These are phyloP conservation scores for Asterella californica DNA, from an alignment of 225 moss, liverwort and hornwort genomes.

Conservation along the genomic window DNA sequence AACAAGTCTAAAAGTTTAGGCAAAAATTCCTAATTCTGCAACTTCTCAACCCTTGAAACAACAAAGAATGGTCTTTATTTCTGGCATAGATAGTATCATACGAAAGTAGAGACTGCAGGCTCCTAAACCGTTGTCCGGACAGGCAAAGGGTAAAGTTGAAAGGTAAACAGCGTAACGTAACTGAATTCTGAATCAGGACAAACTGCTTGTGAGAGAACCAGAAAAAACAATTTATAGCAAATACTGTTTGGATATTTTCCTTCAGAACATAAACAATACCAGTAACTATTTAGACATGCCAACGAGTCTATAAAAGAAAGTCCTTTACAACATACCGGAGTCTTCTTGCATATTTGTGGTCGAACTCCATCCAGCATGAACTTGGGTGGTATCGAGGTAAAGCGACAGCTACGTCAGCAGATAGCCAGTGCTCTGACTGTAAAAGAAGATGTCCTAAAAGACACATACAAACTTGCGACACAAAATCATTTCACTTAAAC, in stretches of 20 bases:
- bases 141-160: neutral
- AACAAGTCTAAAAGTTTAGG: too few species aligned
- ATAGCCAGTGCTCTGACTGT: neutral
- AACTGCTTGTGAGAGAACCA: neutral
- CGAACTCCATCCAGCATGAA: conserved; percentile 7
- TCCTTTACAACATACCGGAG: conserved; percentile 21
- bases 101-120: neutral
- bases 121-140: neutral
- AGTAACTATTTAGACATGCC: neutral
- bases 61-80: too few species aligned
- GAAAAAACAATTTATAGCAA: neutral
- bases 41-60: too few species aligned
- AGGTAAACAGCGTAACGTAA: neutral
- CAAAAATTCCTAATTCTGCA: too few species aligned
- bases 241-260: neutral
- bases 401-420: conserved; percentile 12
- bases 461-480: conserved; percentile 18
- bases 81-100: too few species aligned
- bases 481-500: conserved; percentile 20
- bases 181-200: too few species aligned
- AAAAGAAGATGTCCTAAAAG: conserved; percentile 12
- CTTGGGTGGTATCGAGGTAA: neutral
- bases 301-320: neutral
- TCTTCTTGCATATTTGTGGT: neutral
- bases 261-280: neutral